These are phyloP conservation scores for Thermomucor indicae-seudaticae DNA, from an alignment of 371 early-diverging fungal genomes.

Conservation along the genomic window DNA sequence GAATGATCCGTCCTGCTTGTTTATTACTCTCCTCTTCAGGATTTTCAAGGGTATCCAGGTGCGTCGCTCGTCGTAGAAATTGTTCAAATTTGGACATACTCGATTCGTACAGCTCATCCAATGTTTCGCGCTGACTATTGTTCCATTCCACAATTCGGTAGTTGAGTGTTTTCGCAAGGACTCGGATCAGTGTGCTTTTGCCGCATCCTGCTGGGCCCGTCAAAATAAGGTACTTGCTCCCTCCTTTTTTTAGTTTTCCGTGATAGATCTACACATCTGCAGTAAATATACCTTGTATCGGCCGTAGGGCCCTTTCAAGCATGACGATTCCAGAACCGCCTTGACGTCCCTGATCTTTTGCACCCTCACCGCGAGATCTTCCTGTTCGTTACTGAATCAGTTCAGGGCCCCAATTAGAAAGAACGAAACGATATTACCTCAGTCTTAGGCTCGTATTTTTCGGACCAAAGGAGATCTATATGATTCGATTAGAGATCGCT, in stretches of 20 bases:
- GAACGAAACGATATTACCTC: conserved; percentile 8
- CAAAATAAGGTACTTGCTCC: conserved; percentile 19
- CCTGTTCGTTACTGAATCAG: conserved; percentile 1
- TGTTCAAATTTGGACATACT: conserved; percentile 12
- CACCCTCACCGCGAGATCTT: conserved; percentile 15
- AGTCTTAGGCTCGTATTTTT: conserved; percentile 21
- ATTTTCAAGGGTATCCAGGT: not conserved
- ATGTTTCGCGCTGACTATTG: no score
- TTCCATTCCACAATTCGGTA: conserved; percentile 31
- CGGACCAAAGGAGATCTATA: conserved; percentile 25
- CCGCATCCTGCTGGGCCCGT: conserved; percentile 36
- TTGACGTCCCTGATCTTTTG: conserved; percentile 16
- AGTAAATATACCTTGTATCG: conserved; percentile 2
- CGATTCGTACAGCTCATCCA: no score
- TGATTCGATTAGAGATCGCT: no score
- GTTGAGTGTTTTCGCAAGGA: conserved; percentile 13
- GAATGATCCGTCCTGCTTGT: conserved; percentile 20
- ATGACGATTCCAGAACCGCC: conserved; percentile 10
- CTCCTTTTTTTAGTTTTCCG: not conserved
- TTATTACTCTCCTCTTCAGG: not conserved
- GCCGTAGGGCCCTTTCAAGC: not conserved
- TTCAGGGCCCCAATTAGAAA: not conserved
- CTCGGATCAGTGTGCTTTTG: conserved; percentile 32
- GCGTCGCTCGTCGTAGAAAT: conserved; percentile 13
- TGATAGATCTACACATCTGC: not conserved